Conservation (phyloP, 306 rosid species). For the Inga leiocalycina region DNA sequence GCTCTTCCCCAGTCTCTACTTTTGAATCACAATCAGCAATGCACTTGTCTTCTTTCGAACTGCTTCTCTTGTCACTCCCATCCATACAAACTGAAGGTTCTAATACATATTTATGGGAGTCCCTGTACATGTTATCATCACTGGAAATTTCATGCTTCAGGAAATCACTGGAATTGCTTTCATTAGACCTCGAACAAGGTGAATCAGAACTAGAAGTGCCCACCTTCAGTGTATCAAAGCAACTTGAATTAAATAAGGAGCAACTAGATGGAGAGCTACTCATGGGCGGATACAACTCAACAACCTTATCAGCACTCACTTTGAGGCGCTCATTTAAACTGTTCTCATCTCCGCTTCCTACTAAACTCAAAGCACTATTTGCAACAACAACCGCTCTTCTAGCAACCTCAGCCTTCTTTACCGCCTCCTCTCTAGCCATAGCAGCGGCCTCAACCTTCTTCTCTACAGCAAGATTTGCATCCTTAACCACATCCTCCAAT, state of each 20-base stretch:
- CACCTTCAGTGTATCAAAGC: conserved; percentile 28
- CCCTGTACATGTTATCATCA: conserved; percentile 15
- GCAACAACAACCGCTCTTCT: conserved; percentile 47
- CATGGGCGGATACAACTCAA: conserved; percentile 46
- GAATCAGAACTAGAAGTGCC: conserved; percentile 33
- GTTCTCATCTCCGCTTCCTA: conserved; percentile 25
- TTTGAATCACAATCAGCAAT: conserved; percentile 33
- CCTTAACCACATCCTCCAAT: conserved; percentile 44
- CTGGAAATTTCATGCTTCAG: conserved; percentile 28
- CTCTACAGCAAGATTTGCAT: conserved; percentile 41
- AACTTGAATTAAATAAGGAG: conserved; percentile 42
- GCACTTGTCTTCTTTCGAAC: conserved; percentile 30
- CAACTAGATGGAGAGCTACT: conserved; percentile 47
- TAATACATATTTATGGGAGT: conserved; percentile 22
- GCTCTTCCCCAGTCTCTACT: conserved; percentile 38
- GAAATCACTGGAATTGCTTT: conserved; percentile 24
- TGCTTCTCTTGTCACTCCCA: conserved; percentile 29
- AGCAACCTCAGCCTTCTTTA: conserved; percentile 41
- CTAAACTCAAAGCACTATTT: conserved; percentile 43
- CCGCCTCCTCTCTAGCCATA: conserved; percentile 45
- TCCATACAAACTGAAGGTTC: conserved; percentile 41
- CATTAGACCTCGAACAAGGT: conserved; percentile 24
- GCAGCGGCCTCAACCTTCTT: conserved; percentile 49
- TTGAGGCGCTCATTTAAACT: conserved; percentile 26
- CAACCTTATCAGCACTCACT: conserved; percentile 34